These are phyloP conservation scores for Termitomyces sp. DNA, from an alignment of 768 basidiomycete species.

Conservation along the genomic window DNA sequence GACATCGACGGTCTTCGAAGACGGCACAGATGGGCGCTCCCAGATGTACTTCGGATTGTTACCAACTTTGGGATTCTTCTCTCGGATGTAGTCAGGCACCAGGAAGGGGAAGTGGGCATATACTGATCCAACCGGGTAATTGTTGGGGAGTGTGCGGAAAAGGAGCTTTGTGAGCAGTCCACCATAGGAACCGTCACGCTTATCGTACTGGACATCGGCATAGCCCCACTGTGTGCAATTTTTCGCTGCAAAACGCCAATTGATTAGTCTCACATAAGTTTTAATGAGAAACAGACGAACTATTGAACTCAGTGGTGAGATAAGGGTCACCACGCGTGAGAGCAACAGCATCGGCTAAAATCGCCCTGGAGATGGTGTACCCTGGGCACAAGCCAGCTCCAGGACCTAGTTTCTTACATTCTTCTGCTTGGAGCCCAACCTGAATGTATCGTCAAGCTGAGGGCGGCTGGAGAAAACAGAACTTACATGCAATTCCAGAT, in stretches of 20 bases:
- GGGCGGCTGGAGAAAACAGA: not conserved
- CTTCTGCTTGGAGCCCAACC: conserved; percentile 71
- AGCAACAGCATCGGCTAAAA: conserved; percentile 74
- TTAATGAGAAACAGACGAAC: conserved; percentile 34
- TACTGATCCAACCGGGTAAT: conserved; percentile 60
- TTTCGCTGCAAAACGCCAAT: conserved; percentile 37
- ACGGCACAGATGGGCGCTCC: conserved; percentile 39
- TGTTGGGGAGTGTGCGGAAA: conserved; percentile 64
- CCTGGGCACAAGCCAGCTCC: conserved; percentile 81
- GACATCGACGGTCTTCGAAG: conserved; percentile 21
- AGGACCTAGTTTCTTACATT: conserved; percentile 56
- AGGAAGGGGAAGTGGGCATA: conserved; percentile 85
- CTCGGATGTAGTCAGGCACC: conserved; percentile 49
- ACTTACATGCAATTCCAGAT: conserved; percentile 73
- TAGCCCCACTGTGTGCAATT: conserved; percentile 82
- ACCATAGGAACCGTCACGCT: conserved; percentile 67
- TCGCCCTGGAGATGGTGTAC: conserved; percentile 82
- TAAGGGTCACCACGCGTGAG: conserved; percentile 79
- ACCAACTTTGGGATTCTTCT: conserved; percentile 25
- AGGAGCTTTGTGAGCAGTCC: conserved; percentile 73
- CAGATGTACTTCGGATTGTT: conserved; percentile 49
- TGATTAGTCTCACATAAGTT: not conserved
- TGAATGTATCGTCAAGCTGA: conserved; percentile 14
- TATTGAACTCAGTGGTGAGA: conserved; percentile 73
- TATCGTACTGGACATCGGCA: conserved; percentile 62